A percentile compares a stretch with the other conserved stretches of the same genome.
Evolutionary conservation across 495 filamentous ascomycete species (phyloP).

Genomic region (Polyplosphaeria fusca): DNA sequence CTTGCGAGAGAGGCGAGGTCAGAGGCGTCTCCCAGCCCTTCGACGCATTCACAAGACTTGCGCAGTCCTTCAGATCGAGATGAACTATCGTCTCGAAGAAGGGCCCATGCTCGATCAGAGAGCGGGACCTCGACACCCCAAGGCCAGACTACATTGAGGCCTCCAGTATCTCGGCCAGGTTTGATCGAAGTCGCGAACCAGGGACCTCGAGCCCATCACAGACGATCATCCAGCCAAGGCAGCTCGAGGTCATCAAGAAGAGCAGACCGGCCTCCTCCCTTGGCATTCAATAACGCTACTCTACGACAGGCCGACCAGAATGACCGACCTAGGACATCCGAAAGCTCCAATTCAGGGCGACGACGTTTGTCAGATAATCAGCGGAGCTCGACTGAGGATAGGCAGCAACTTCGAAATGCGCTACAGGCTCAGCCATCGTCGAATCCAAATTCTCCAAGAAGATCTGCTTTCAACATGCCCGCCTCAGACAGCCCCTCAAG

Average conservation of each 20-base stretch:
- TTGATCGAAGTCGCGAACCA: conserved; percentile 50
- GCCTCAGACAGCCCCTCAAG: conserved; percentile 21
- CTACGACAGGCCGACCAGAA: conserved; percentile 51
- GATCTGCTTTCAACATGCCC: conserved; percentile 27
- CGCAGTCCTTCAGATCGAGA: conserved; percentile 25
- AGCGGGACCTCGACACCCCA: conserved; percentile 27
- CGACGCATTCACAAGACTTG: conserved; percentile 9
- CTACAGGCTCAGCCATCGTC: conserved; percentile 22
- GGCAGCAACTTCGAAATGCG: conserved; percentile 24
- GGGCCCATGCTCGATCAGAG: conserved; percentile 26
- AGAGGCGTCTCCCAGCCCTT: background rate
- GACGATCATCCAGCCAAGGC: conserved; percentile 53
- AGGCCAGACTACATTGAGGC: conserved; percentile 41
- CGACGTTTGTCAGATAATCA: conserved; percentile 40
- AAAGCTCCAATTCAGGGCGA: conserved; percentile 14
- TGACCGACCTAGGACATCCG: conserved; percentile 43
- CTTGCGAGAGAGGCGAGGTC: conserved; percentile 41
- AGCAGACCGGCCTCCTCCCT: conserved; percentile 8
- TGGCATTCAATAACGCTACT: conserved; percentile 9
- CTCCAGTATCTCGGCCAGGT: conserved; percentile 56
- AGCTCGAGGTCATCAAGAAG: conserved; percentile 32
- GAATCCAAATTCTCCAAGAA: conserved; percentile 28
- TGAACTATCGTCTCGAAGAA: conserved; percentile 17
- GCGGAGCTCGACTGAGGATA: conserved; percentile 48
- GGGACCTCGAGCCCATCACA: conserved; percentile 43